These are phyloP conservation scores for Chlorella sp. DNA, from an alignment of 139 green algal species.

Conservation along the genomic window DNA sequence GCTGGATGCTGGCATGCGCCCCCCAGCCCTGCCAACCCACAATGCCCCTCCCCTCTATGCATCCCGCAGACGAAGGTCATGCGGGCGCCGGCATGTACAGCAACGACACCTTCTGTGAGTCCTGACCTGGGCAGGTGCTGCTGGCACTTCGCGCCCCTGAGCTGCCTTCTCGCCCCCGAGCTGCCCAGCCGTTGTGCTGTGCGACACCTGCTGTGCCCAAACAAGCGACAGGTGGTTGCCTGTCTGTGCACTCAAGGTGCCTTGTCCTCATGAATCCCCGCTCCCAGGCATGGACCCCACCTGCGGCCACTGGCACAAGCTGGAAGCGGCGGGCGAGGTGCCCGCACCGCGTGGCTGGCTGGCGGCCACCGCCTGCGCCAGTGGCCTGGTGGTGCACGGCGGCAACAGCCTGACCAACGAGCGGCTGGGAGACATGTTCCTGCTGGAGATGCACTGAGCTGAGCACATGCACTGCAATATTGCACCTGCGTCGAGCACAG, in stretches of 20 bases:
- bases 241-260: no score
- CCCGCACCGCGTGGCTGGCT: conserved; percentile 58
- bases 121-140: not conserved
- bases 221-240: no score
- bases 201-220: no score
- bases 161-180: not conserved
- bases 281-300: conserved; percentile 1
- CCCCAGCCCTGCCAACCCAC: not conserved
- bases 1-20: not conserved
- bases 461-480: not conserved
- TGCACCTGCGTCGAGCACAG: no score
- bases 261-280: no score
- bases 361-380: conserved; percentile 19
- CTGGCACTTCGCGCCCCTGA: not conserved
- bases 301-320: conserved; percentile 34
- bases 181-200: no score
- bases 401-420: conserved; percentile 53
- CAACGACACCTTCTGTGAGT: conserved; percentile 23
- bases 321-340: conserved; percentile 15
- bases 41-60: not conserved
- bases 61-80: not conserved
- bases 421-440: conserved; percentile 55
- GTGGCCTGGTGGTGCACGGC: conserved; percentile 52
- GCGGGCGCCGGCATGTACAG: conserved; percentile 59
- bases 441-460: conserved; percentile 38